phyloP scores from a whole-genome alignment of 2,329 filamentous ascomycete species.

The Fusarium pseudocircinatum region DNA sequence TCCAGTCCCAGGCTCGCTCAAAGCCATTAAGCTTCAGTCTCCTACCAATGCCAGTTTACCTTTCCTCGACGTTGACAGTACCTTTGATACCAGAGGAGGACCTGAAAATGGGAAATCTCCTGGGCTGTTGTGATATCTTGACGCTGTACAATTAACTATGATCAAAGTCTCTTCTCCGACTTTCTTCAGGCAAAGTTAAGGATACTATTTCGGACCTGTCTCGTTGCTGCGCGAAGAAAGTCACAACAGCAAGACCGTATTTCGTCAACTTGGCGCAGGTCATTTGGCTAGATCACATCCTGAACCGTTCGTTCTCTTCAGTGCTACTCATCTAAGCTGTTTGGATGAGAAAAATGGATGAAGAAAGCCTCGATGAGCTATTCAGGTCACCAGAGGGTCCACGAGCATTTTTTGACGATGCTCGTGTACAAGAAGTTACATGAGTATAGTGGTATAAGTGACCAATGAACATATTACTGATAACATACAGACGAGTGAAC shows the following conservation, averaged over 20 bases:
- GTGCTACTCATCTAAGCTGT: background rate
- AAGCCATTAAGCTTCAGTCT: accelerated
- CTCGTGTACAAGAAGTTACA: background rate
- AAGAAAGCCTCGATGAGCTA: background rate
- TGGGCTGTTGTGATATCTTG: background rate
- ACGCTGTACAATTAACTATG: accelerated
- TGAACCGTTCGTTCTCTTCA: background rate
- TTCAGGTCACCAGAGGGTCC: background rate
- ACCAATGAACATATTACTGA: background rate
- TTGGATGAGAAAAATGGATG: background rate
- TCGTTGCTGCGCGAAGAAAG: background rate
- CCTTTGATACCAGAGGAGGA: background rate
- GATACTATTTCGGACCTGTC: background rate
- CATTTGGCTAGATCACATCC: background rate
- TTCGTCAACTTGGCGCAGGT: accelerated
- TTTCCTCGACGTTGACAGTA: background rate
- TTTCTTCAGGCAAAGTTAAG: accelerated
- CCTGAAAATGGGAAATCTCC: background rate
- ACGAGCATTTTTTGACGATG: background rate
- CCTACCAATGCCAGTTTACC: background rate
- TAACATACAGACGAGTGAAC: background rate
- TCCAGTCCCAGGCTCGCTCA: accelerated
- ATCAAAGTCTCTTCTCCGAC: background rate
- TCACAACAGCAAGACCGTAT: background rate
- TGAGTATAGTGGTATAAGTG: background rate